These are phyloP conservation scores for Leccinellum rugosiceps DNA, from an alignment of 768 basidiomycete species.

Conservation along the genomic window DNA sequence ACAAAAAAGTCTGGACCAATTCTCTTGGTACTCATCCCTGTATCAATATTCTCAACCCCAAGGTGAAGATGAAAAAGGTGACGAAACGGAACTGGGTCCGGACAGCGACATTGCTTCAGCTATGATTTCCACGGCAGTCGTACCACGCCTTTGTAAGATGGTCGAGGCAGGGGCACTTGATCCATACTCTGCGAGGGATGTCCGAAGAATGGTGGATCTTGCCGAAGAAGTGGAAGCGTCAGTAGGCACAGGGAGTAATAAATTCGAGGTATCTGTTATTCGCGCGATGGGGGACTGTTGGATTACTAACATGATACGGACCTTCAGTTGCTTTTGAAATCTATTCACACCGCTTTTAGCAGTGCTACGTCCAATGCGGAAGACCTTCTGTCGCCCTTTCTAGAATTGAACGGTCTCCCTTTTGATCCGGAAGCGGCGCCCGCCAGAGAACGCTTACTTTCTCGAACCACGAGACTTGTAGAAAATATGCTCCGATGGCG, in stretches of 20 bases:
- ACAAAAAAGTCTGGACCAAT: constrained; percentile 71
- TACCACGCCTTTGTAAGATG: constrained; percentile 69
- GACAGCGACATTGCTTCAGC: constrained; percentile 87
- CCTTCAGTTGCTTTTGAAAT: constrained; percentile 54
- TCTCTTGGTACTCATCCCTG: constrained; percentile 78
- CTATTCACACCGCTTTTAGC: constrained; percentile 52
- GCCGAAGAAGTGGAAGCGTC: constrained; percentile 79
- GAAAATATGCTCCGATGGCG: constrained; percentile 74
- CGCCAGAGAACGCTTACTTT: constrained; percentile 68
- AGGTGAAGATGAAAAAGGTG: constrained; percentile 41
- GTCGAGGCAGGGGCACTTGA: constrained; percentile 82
- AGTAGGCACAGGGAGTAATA: constrained; percentile 57
- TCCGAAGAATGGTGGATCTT: constrained; percentile 65
- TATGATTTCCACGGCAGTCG: constrained; percentile 81
- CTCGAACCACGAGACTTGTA: constrained; percentile 67
- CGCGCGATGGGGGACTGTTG: neutral
- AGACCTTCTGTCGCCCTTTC: constrained; percentile 47
- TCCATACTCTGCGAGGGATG: constrained; percentile 67
- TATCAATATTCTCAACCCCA: constrained; percentile 66
- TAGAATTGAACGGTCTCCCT: constrained; percentile 38
- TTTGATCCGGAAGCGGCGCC: constrained; percentile 79
- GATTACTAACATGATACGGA: constrained; percentile 8
- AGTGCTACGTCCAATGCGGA: constrained; percentile 52
- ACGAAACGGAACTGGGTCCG: constrained; percentile 63
- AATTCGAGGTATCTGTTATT: constrained; percentile 52